Evolutionary conservation across 495 filamentous ascomycete species (phyloP).

Genomic region (Sporormia fimetaria): DNA sequence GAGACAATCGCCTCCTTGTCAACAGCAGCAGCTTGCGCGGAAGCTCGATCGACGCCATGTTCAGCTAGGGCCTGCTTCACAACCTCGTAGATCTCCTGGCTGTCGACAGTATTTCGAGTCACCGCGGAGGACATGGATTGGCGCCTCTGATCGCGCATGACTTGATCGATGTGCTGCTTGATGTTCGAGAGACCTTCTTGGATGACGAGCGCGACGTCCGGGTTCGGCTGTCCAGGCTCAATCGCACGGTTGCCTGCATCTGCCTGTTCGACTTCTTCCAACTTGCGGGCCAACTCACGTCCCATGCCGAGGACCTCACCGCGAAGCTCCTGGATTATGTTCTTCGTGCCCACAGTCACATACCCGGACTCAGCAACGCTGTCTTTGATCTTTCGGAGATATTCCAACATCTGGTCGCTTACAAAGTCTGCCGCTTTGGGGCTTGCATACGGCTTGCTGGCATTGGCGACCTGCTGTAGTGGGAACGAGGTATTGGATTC

Average conservation of each 20-base stretch:
- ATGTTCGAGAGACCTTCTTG: conserved; percentile 69
- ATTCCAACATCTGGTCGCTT: conserved; percentile 58
- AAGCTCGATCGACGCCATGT: conserved; percentile 23
- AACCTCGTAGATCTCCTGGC: conserved; percentile 68
- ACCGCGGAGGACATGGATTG: conserved; percentile 46
- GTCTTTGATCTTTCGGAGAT: conserved; percentile 74
- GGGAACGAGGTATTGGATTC: conserved; percentile 16
- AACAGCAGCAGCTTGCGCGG: conserved; percentile 8
- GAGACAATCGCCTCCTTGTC: conserved; percentile 70
- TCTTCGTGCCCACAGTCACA: conserved; percentile 81
- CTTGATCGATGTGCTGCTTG: conserved; percentile 62
- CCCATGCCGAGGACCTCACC: conserved; percentile 93
- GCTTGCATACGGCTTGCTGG: conserved; percentile 27
- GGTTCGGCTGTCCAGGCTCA: conserved; percentile 44
- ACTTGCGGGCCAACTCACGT: conserved; percentile 67
- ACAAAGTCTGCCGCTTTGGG: conserved; percentile 34
- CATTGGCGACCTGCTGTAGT: conserved; percentile 21
- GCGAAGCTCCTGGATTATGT: conserved; percentile 73
- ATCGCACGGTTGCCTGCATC: conserved; percentile 36
- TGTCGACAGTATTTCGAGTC: conserved; percentile 49
- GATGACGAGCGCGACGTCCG: conserved; percentile 66
- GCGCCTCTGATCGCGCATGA: conserved; percentile 62
- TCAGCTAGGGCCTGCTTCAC: conserved; percentile 70
- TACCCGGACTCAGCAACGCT: conserved; percentile 76
- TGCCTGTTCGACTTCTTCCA: conserved; percentile 52